Conservation (phyloP, 177 flowering plant genomes). For the Vitis hybrid region DNA sequence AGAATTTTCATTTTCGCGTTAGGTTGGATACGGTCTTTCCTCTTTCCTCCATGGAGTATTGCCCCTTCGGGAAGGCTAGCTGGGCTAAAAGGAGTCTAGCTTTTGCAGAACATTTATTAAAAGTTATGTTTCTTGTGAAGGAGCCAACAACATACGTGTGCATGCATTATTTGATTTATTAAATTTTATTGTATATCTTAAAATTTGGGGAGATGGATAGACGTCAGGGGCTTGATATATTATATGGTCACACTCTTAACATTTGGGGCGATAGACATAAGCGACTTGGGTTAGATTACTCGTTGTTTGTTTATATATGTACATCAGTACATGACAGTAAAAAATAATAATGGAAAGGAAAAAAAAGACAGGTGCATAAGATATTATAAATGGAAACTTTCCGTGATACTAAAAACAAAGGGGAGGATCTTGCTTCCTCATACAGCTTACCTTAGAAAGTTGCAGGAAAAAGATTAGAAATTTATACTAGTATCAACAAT, state of each 20-base stretch:
- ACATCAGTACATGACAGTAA: neutral
- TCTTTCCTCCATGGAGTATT: neutral
- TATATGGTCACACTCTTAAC: too few relatives aligned
- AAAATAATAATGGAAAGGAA: neutral
- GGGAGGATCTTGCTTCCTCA: slow-evolving; percentile 16
- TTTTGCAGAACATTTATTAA: neutral
- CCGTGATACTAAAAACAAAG: neutral
- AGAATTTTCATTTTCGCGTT: neutral
- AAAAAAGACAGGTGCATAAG: neutral
- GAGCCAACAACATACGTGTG: neutral
- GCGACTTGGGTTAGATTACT: too few relatives aligned
- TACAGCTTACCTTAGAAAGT: slow-evolving; percentile 13
- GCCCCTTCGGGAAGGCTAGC: neutral
- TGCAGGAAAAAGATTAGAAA: slow-evolving; percentile 10
- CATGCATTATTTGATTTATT: neutral
- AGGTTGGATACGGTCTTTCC: neutral
- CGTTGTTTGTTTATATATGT: neutral
- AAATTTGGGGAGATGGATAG: too few relatives aligned
- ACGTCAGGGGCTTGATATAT: too few relatives aligned
- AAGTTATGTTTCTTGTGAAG: neutral
- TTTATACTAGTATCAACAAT: slow-evolving; percentile 25
- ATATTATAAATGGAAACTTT: slow-evolving; percentile 16
- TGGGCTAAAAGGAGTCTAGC: too few relatives aligned
- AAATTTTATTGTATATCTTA: too few relatives aligned
- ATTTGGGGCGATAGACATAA: too few relatives aligned